phyloP scores from a whole-genome alignment of 2,329 filamentous ascomycete species.

The Diaporthe sp. region DNA sequence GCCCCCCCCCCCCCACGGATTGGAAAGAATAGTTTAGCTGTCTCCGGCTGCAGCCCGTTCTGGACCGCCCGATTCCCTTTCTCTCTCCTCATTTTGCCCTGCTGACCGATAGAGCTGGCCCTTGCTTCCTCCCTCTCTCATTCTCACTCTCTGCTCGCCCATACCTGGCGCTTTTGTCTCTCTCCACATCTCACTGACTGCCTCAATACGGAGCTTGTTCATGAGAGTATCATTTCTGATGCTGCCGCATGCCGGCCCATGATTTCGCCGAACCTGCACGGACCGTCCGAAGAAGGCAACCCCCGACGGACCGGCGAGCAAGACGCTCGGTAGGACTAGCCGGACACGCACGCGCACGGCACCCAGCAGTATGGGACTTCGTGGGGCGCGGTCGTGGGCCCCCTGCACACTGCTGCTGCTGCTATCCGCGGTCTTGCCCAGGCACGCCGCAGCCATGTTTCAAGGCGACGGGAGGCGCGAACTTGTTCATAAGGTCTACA shows the following conservation, averaged over 20 bases:
- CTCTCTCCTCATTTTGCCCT: conserved; percentile 3
- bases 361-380: conserved; percentile 33
- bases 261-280: conserved; percentile 20
- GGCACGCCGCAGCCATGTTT: conserved; percentile 46
- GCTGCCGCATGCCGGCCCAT: conserved; percentile 28
- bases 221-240: conserved; percentile 8
- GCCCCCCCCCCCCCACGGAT: background rate
- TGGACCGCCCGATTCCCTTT: conserved; percentile 19
- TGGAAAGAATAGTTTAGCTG: conserved; percentile 27
- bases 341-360: conserved; percentile 22
- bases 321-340: background rate
- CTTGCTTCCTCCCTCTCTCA: background rate
- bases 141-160: background rate
- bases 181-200: background rate
- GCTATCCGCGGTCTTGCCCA: conserved; percentile 45
- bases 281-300: conserved; percentile 21
- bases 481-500: conserved; percentile 46
- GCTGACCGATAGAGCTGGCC: conserved; percentile 6
- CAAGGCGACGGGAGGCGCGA: conserved; percentile 45
- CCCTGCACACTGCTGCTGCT: conserved; percentile 46
- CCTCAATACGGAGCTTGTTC: background rate
- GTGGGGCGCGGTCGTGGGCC: conserved; percentile 46
- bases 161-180: background rate
- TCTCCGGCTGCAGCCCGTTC: conserved; percentile 26
- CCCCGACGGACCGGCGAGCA: conserved; percentile 1